Percentiles rank a stretch among this genome's conserved stretches.
These are phyloP conservation scores for Apiotrichum mycotoxinovorans DNA, from an alignment of 1,284 basidiomycete genomes.

Conservation along the genomic window DNA sequence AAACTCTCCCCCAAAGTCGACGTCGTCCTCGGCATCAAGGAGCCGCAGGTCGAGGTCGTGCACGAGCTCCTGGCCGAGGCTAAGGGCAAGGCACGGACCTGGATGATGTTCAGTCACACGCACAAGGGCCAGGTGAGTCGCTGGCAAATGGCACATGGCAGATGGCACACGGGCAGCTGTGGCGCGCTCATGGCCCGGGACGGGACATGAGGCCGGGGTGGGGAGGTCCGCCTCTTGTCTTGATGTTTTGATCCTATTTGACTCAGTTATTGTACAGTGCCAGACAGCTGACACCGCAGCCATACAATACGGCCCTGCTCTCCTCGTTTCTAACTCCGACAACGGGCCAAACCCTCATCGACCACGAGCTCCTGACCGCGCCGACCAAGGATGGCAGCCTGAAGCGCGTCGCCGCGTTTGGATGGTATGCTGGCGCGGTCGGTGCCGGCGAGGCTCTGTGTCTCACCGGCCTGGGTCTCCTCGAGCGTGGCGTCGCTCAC, in stretches of 20 bases:
- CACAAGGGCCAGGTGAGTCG: slow-evolving; percentile 58
- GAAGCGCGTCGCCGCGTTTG: slow-evolving; percentile 79
- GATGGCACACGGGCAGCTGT: background rate
- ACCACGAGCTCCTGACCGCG: slow-evolving; percentile 74
- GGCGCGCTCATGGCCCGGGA: too few species aligned
- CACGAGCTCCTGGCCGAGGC: slow-evolving; percentile 22
- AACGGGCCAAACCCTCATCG: slow-evolving; percentile 60
- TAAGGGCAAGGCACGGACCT: slow-evolving; percentile 32
- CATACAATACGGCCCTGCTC: slow-evolving; percentile 76
- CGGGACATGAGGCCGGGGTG: too few species aligned
- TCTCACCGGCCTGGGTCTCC: slow-evolving; percentile 70
- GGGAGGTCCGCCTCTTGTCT: too few species aligned
- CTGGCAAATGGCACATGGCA: background rate
- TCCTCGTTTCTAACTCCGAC: slow-evolving; percentile 58
- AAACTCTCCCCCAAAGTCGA: slow-evolving; percentile 61
- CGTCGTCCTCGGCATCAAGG: slow-evolving; percentile 81
- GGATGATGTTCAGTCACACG: slow-evolving; percentile 84
- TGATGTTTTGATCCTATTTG: too few species aligned
- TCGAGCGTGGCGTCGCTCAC: slow-evolving; percentile 71
- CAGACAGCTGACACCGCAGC: slow-evolving; percentile 56
- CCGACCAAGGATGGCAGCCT: slow-evolving; percentile 50
- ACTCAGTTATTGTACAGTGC: too few species aligned
- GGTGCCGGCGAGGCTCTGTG: slow-evolving; percentile 77
- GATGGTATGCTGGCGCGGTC: slow-evolving; percentile 82
- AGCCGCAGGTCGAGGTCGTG: slow-evolving; percentile 67